Base-by-base conservation (phyloP, 225 moss, liverwort and hornwort species). In the Pseudisothecium myosuroides region DNA sequence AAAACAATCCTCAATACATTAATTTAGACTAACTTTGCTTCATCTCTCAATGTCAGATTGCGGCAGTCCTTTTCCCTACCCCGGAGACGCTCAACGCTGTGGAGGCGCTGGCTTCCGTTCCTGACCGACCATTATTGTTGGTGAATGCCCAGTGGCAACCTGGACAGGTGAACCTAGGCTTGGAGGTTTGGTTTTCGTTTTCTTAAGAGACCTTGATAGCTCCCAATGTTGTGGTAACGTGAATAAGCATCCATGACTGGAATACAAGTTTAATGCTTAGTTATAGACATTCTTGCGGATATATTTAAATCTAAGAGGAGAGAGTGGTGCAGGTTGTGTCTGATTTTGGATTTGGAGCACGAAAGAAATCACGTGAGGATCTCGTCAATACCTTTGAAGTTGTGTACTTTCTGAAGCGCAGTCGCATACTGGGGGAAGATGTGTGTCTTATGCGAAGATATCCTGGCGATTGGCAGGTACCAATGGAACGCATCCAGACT, bases 401-500 rank as follows among this genome's bases (percentile, higher is more conserved):
- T 74, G 96, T 96, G 36, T 98, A 98, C 82, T 95, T 93, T 86
- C 80, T 96, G 86, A 96, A 98, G 86, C 93, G 96, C 66, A 93
- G 96, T 90, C 96, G 97, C 71, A 98, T 98, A 58, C 94, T 94
- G 26, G 96, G 96, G 75, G 97, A 98, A 89, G 97, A 98, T 88
- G 93, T 98, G 12, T 95, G 96, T 61, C 79, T 98, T 34, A 93
- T 98, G 91, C 96, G 94, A 90, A 92, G 96, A 41, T 96, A 98
- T 87, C 97, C 97, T 77, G 94, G 97, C 62, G 89, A 96, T 89
- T 98, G 97, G 97, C 97, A 98, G 97, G 96, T 95, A 93, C 72
- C 74, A 68, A n/a, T 41, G 23, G 9, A 83, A 72, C 23, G 83
- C 45, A 23, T 58, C n/a, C 31, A 67, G 87, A n/a, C 24, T 81